Conservation (phyloP, 805 yeast species). For the Cyberlindnera subsufficiens region DNA sequence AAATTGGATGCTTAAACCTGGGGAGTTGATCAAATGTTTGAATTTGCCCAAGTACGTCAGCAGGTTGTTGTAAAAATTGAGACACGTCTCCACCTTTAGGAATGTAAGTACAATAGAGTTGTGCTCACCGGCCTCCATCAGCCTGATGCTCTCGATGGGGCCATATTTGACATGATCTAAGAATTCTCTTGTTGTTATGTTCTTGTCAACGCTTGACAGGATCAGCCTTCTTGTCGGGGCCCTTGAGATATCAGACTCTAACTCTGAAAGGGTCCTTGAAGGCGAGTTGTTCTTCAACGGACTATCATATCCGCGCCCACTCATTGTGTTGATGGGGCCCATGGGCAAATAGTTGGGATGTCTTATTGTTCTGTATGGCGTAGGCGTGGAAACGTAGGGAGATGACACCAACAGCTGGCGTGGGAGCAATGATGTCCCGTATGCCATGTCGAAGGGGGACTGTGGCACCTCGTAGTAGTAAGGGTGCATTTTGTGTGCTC, state of each 20-base stretch:
- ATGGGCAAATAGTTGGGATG: too few species aligned
- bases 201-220: slow-evolving; percentile 16
- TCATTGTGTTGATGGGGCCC: too few species aligned
- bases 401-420: slow-evolving; percentile 54
- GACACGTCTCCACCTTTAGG: slow-evolving; percentile 28
- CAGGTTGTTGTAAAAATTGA: slow-evolving; percentile 32
- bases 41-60: slow-evolving; percentile 31
- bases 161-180: slow-evolving; percentile 47
- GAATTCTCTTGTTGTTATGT: slow-evolving; percentile 24
- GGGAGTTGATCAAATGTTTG: slow-evolving; percentile 32
- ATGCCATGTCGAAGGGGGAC: slow-evolving; percentile 55
- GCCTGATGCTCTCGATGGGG: slow-evolving; percentile 54
- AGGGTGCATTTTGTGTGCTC: slow-evolving; percentile 1
- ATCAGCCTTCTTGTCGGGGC: slow-evolving; percentile 23
- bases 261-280: neutral
- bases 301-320: too few species aligned
- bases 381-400: slow-evolving; percentile 39
- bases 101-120: slow-evolving; percentile 19
- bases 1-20: slow-evolving; percentile 30
- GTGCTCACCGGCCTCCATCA: slow-evolving; percentile 27
- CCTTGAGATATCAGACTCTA: slow-evolving; percentile 4
- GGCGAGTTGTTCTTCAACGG: too few species aligned
- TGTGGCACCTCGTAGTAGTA: slow-evolving; percentile 25
- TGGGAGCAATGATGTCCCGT: slow-evolving; percentile 59
- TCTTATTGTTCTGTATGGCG: neutral